Evolutionary conservation across 768 basidiomycete genomes (phyloP).

Genomic region (Lenzites betulinus): DNA sequence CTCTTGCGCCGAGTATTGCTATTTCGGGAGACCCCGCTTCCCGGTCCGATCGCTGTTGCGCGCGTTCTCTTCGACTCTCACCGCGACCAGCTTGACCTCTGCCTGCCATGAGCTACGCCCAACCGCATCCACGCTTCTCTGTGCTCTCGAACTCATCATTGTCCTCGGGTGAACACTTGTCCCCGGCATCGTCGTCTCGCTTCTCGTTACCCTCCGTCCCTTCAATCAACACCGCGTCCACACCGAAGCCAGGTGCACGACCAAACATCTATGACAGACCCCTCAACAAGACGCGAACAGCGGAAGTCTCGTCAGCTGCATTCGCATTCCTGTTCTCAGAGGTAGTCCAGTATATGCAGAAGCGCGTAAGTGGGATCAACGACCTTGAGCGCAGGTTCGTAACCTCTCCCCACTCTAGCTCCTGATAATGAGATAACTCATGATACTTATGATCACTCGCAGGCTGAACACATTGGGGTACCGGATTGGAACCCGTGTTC

Average conservation of each 20-base stretch:
- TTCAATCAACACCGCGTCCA: slow-evolving; percentile 46
- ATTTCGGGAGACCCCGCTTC: background rate
- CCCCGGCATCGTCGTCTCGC: slow-evolving; percentile 62
- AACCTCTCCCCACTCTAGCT: background rate
- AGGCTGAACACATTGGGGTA: slow-evolving; percentile 94
- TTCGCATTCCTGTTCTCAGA: slow-evolving; percentile 93
- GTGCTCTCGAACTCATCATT: slow-evolving; percentile 63
- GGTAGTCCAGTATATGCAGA: slow-evolving; percentile 94
- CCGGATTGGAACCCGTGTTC: slow-evolving; percentile 82
- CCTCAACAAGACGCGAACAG: slow-evolving; percentile 81
- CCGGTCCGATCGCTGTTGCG: background rate
- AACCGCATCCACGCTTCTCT: slow-evolving; percentile 69
- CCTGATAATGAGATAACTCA: no score
- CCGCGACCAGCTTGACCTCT: background rate
- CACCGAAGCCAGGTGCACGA: slow-evolving; percentile 45
- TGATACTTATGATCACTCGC: background rate
- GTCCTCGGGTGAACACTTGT: slow-evolving; percentile 46
- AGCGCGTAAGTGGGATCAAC: slow-evolving; percentile 90
- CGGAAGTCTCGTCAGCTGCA: slow-evolving; percentile 82
- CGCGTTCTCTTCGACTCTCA: background rate
- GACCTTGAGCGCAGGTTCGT: slow-evolving; percentile 90
- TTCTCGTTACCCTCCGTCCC: slow-evolving; percentile 69
- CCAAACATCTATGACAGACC: slow-evolving; percentile 88
- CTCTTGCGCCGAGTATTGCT: background rate
- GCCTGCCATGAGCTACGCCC: slow-evolving; percentile 47